These are phyloP conservation scores for Tuber aestivum DNA, from an alignment of 495 filamentous ascomycete species.

Conservation along the genomic window DNA sequence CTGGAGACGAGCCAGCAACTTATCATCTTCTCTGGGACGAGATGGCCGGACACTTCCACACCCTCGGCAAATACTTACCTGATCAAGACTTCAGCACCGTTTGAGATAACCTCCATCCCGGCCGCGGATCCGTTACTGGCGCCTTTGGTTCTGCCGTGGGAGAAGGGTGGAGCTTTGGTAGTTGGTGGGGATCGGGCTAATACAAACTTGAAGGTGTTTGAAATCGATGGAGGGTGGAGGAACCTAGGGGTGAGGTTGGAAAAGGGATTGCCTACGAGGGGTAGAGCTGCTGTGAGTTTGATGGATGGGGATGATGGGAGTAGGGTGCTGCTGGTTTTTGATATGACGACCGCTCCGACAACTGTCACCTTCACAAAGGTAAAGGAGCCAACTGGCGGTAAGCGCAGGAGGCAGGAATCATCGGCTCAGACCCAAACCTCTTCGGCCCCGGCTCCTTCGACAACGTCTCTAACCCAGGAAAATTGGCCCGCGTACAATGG, in stretches of 20 bases:
- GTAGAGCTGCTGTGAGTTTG: slow-evolving; percentile 45
- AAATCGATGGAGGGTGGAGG: slow-evolving; percentile 55
- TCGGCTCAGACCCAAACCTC: slow-evolving; percentile 1
- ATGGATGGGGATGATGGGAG: slow-evolving; percentile 68
- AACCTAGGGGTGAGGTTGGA: slow-evolving; percentile 57
- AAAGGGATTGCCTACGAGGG: slow-evolving; percentile 47
- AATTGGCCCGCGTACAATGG: slow-evolving; percentile 75
- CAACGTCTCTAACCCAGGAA: slow-evolving; percentile 47
- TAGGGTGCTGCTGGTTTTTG: slow-evolving; percentile 75
- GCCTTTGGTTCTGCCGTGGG: slow-evolving; percentile 75
- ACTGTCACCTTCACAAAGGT: slow-evolving; percentile 49
- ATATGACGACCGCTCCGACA: slow-evolving; percentile 73
- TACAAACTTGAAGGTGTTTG: slow-evolving; percentile 62
- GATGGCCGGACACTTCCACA: slow-evolving; percentile 46
- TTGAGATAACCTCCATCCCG: slow-evolving; percentile 47
- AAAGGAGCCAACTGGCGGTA: slow-evolving; percentile 21
- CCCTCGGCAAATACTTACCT: slow-evolving; percentile 70
- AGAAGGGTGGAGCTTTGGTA: slow-evolving; percentile 62
- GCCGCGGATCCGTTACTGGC: slow-evolving; percentile 55
- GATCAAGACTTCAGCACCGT: slow-evolving; percentile 58
- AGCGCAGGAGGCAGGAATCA: slow-evolving; percentile 24
- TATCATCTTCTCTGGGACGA: slow-evolving; percentile 74
- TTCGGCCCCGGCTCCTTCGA: slow-evolving; percentile 14
- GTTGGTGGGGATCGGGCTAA: slow-evolving; percentile 67
- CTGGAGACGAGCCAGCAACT: slow-evolving; percentile 64